Conservation (phyloP, 495 filamentous ascomycete genomes). For the Hypomontagnella monticulosa region DNA sequence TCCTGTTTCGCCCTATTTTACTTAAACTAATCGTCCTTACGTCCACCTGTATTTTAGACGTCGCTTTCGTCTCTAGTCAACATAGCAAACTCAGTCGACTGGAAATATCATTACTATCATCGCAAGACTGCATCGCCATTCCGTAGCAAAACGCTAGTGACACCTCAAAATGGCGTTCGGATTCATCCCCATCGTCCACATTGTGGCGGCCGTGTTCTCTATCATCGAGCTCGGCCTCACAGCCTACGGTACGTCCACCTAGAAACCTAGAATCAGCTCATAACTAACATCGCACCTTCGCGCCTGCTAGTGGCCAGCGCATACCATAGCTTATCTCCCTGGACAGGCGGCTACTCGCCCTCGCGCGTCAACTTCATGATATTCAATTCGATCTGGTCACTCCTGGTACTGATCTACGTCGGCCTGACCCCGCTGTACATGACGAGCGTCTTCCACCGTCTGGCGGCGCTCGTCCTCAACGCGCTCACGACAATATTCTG, state of each 20-base stretch:
- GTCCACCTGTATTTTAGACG: too few species aligned
- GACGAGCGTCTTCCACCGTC: constrained; percentile 65
- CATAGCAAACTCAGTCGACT: too few species aligned
- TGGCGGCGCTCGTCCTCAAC: constrained; percentile 71
- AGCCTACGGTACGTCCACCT: constrained; percentile 69
- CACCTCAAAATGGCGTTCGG: constrained; percentile 51
- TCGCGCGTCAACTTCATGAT: constrained; percentile 73
- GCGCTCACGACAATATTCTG: constrained; percentile 83
- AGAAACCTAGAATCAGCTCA: neutral
- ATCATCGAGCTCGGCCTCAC: constrained; percentile 77
- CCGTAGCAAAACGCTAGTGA: neutral
- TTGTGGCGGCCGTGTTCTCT: constrained; percentile 70
- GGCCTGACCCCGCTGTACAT: constrained; percentile 68
- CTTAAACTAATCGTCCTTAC: too few species aligned
- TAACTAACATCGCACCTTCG: constrained; percentile 20
- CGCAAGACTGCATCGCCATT: too few species aligned
- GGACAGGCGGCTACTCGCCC: constrained; percentile 49
- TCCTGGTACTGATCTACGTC: constrained; percentile 74
- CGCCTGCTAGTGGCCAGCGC: constrained; percentile 46
- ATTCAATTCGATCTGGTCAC: constrained; percentile 76
- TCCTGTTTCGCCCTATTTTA: too few species aligned
- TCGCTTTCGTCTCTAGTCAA: too few species aligned
- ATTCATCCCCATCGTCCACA: constrained; percentile 71
- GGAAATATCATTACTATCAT: too few species aligned
- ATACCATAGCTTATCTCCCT: constrained; percentile 43